Evolutionary conservation across 2,329 filamentous ascomycete species (phyloP), one percentile per base, ranked within the genome.

Genomic region (Venturia oleaginea): DNA sequence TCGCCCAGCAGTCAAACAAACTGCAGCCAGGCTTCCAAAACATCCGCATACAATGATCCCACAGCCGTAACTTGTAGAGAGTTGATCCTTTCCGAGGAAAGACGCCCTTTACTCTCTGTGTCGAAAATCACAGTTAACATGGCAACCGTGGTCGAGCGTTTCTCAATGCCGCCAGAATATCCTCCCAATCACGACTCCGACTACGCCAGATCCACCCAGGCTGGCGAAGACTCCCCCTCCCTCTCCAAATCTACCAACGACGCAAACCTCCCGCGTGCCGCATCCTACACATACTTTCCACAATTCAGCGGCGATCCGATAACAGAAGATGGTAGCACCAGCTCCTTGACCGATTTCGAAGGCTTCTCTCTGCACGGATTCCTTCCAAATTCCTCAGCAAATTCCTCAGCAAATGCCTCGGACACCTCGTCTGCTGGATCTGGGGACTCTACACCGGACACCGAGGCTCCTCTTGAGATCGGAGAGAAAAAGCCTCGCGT

Each of bases 201-300:
- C 59, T 60, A 37, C 37, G n/a, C 30, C 22, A 17, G 34, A 42
- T 60, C 59, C n/a, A 19, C 34, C n/a, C 32, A 38, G 22, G 46
- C 62, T 32, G 34, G 24, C 46, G 48, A 38, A 19, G 59, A 42
- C n/a, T n/a, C 34, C 37, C 19, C 34, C 32, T 32, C 59, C 59
- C 24, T 32, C 60, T 7, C 60, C 42, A 32, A 27, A 17, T 48
- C 66, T 48, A 69, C 68, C 5, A 71, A 73, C 46, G 61, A 69
- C 62, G 68, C 67, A 27, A 69, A 72, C 65, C 67, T 77, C 59
- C 72, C 74, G 63, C 76, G 76, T 65, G 72, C 75, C 40, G 75
- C 75, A 34, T 75, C 73, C 54, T 77, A 77, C 68, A 76, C 74
- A 57, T 76, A 77, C 70, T 75, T 77, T 60, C 74, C 75, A 13